These are phyloP conservation scores for Arabidopsis hybrid DNA, from an alignment of 441 rosid species.

Conservation along the genomic window DNA sequence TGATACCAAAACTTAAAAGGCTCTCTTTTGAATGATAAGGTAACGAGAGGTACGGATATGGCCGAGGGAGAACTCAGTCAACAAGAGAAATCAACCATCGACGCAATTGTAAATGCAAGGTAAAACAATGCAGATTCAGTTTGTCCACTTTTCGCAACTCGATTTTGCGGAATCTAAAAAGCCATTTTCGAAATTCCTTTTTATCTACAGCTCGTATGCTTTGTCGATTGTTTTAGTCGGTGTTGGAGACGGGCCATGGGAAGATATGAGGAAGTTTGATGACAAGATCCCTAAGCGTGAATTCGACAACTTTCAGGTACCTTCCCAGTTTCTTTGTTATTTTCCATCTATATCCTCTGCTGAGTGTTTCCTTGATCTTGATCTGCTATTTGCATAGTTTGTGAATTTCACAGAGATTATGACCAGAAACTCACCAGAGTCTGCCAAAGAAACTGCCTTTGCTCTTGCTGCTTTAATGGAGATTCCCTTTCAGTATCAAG, in stretches of 20 bases:
- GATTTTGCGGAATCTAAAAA: not conserved
- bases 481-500: conserved; percentile 81
- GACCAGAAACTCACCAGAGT: conserved; percentile 50
- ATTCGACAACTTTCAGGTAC: conserved; percentile 88
- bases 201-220: conserved; percentile 59
- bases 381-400: conserved; percentile 55
- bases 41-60: conserved; percentile 72
- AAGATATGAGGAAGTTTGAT: conserved; percentile 84
- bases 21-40: conserved; percentile 53
- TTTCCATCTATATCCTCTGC: not conserved
- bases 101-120: conserved; percentile 84
- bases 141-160: not conserved
- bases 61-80: conserved; percentile 58
- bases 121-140: conserved; percentile 21
- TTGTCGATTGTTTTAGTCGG: conserved; percentile 82
- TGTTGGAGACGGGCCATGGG: conserved; percentile 97
- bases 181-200: not conserved
- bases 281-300: conserved; percentile 78
- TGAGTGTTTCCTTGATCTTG: conserved; percentile 17
- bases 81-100: conserved; percentile 74
- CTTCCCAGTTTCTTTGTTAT: not conserved
- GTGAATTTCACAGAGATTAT: conserved; percentile 82
- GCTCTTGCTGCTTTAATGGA: conserved; percentile 97
- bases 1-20: not conserved
- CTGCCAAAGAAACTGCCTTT: conserved; percentile 75